Evolutionary conservation across 2,329 filamentous ascomycete genomes (phyloP).

Genomic region (Monosporascus sp.): DNA sequence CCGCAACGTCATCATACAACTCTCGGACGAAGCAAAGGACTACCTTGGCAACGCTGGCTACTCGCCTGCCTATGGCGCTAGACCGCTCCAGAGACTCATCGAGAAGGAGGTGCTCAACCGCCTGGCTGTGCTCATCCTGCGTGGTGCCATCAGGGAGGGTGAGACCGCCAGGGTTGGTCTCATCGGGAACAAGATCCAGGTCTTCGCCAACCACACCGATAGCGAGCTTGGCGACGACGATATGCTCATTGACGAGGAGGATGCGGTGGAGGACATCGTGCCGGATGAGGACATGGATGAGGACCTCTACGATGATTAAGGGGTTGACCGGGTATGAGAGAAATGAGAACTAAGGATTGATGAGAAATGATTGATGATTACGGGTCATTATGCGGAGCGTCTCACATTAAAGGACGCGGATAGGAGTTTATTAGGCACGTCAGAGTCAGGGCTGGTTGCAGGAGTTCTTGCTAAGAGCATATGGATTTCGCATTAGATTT

Average conservation of each 20-base stretch:
- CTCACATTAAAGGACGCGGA: too few relatives aligned
- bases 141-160: slow-evolving; percentile 78
- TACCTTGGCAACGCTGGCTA: slow-evolving; percentile 90
- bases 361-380: too few relatives aligned
- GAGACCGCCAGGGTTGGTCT: slow-evolving; percentile 77
- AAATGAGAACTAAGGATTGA: too few relatives aligned
- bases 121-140: slow-evolving; percentile 83
- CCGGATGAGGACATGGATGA: slow-evolving; percentile 54
- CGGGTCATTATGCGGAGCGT: too few relatives aligned
- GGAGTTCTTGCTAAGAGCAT: too few relatives aligned
- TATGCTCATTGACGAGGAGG: slow-evolving; percentile 67
- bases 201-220: slow-evolving; percentile 74
- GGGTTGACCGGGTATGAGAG: too few relatives aligned
- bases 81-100: slow-evolving; percentile 82
- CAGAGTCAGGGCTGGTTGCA: too few relatives aligned
- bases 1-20: slow-evolving; percentile 78
- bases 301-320: slow-evolving; percentile 40
- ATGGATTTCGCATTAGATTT: too few relatives aligned
- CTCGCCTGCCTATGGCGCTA: slow-evolving; percentile 89
- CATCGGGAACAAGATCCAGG: slow-evolving; percentile 71
- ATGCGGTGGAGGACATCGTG: slow-evolving; percentile 65
- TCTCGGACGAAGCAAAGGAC: slow-evolving; percentile 81
- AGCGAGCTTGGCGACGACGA: slow-evolving; percentile 54
- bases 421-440: too few relatives aligned
- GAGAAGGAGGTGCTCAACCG: slow-evolving; percentile 96